These are phyloP conservation scores for Globisporangium megalacanthum DNA, from an alignment of 352 stramenopile species.

Conservation along the genomic window DNA sequence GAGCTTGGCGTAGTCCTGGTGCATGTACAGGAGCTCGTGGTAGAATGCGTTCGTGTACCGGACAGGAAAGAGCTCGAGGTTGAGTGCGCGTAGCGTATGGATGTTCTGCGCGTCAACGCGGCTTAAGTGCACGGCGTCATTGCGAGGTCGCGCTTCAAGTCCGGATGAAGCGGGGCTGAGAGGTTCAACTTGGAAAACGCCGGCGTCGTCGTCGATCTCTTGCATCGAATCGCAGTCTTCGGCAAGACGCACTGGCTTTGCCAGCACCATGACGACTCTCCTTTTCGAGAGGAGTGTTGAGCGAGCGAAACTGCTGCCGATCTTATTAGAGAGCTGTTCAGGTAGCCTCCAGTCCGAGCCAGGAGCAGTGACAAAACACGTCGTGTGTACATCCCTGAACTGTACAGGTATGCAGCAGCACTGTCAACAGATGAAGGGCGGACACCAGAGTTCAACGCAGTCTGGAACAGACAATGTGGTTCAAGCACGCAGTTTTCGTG, in stretches of 20 bases:
- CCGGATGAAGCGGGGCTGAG: too few relatives aligned
- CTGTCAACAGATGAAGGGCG: not conserved
- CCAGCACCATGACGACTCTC: too few relatives aligned
- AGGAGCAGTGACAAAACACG: too few relatives aligned
- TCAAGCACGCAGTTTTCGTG: constrained; percentile 34
- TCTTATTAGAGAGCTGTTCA: too few relatives aligned
- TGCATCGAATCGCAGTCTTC: too few relatives aligned
- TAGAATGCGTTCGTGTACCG: constrained; percentile 93
- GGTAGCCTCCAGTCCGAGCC: not conserved
- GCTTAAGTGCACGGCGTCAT: constrained; percentile 34
- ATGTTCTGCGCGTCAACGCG: constrained; percentile 61
- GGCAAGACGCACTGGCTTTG: too few relatives aligned
- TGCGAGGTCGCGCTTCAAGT: not conserved
- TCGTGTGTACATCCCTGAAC: too few relatives aligned
- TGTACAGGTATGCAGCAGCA: too few relatives aligned
- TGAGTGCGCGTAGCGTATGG: constrained; percentile 82
- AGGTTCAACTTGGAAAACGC: too few relatives aligned
- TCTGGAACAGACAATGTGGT: constrained; percentile 28
- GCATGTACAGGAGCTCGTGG: constrained; percentile 73
- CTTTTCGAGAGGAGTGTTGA: too few relatives aligned
- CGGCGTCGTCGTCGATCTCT: too few relatives aligned
- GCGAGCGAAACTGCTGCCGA: too few relatives aligned
- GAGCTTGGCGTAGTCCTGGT: constrained; percentile 41
- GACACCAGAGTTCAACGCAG: not conserved
- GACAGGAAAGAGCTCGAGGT: constrained; percentile 90